Base-by-base conservation (phyloP, 805 yeast species). In the Vanderwaltozyma verrucispora region DNA sequence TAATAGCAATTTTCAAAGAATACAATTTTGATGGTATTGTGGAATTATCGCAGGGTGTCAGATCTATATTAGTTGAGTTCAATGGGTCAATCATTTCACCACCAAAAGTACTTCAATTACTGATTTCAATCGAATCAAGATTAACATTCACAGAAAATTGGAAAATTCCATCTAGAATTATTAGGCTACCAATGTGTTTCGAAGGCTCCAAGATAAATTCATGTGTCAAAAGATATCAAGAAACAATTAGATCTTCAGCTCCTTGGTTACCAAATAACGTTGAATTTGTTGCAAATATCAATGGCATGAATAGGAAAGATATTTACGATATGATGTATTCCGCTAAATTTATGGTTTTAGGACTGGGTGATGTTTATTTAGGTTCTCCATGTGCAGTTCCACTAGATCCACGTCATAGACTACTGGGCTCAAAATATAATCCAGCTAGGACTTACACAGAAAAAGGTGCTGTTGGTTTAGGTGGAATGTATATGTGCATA, bases 381-480 rank as follows among this genome's bases (percentile, higher is more conserved):
- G 97, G 97, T 34, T 96, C 98, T 3, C 98, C 98, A 21, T 88
- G 96, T 69, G 97, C 97, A 2, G 95, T 89, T 48, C 97, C 98
- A 28, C 73, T 89, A 49, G 97, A 92, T 60, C 98, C 98, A 41
- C 78, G 96, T 53, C 96, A 88, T 53, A 74, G 96, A 53, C 72
- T 87, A 42, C 65, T 89, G 40, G 98, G 97, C 28, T 73, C 95
- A 23, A 89, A 89, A 64, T 92, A 89, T 65, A 89, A 89, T 58
- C 98, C 98, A 28, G 83, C 96, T 12, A 75, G 98, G 68, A 85
- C 96, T 1, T 88, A 72, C 67, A 89, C 98, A 2, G 95, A 96
- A 28, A 85, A 86, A 56, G 98, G 98, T 49, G 83, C 92, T 27
- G 97, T 89, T 44, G 98, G 98, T 54, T 80, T 92, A 57, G 98